Evolutionary conservation across 345 rosid species (phyloP).

Genomic region (Eucalyptus curtisii): DNA sequence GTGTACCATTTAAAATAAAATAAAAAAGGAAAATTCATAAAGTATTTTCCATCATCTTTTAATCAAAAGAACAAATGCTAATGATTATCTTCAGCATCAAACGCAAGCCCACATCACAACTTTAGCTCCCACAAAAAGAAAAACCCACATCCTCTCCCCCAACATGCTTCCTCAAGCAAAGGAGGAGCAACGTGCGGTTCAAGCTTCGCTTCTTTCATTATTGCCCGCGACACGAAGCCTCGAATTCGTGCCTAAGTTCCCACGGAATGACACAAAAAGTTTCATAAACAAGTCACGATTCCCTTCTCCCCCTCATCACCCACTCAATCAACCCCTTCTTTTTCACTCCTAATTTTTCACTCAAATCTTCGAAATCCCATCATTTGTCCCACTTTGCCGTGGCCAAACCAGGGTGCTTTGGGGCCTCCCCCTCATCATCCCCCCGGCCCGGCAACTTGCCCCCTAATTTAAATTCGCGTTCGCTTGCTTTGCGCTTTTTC

Average conservation of each 20-base stretch:
- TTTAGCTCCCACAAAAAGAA: neutral
- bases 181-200: neutral
- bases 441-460: neutral
- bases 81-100: neutral
- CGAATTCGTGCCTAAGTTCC: neutral
- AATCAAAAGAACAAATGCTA: neutral
- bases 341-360: neutral
- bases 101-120: neutral
- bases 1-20: accelerated
- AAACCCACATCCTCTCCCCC: neutral
- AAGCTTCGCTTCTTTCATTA: neutral
- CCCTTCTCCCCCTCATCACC: neutral
- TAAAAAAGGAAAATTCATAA: neutral
- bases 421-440: neutral
- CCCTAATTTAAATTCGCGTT: neutral
- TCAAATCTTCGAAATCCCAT: neutral
- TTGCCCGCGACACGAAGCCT: neutral
- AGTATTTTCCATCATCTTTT: neutral
- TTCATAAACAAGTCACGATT: neutral
- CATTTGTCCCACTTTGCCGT: neutral
- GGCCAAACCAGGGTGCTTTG: neutral
- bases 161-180: neutral
- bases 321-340: neutral
- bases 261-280: neutral
- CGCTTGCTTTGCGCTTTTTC: neutral